A percentile compares a stretch with the other conserved stretches of the same genome.
Evolutionary conservation across 129 eudicot species (phyloP).

Genomic region (Lonicera japonica): DNA sequence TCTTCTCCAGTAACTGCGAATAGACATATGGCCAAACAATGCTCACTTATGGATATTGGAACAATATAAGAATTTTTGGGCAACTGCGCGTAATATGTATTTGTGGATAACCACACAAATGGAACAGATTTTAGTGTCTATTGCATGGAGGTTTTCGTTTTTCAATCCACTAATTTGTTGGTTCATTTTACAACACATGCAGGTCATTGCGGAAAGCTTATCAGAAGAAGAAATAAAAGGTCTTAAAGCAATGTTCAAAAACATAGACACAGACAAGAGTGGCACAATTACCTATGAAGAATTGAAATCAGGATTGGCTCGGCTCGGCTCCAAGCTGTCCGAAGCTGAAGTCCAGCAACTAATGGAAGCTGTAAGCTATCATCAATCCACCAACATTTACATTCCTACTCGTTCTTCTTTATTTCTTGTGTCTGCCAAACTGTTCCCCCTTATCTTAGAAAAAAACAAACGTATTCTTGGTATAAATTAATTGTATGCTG

Average conservation of each 20-base stretch:
- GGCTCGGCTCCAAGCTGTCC: conserved; percentile 46
- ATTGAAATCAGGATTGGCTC: conserved; percentile 47
- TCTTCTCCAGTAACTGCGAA: too few relatives aligned
- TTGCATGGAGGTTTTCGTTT: background rate
- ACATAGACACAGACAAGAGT: conserved; percentile 52
- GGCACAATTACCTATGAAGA: conserved; percentile 56
- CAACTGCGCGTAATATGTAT: too few relatives aligned
- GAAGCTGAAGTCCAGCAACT: conserved; percentile 55
- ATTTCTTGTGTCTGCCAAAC: too few relatives aligned
- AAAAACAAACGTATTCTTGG: too few relatives aligned
- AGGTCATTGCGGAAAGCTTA: conserved; percentile 58
- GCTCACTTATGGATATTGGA: too few relatives aligned
- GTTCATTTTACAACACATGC: conserved; percentile 1
- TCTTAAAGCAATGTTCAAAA: conserved; percentile 41
- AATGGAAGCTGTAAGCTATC: conserved; percentile 50
- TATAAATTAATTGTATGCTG: background rate
- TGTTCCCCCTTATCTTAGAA: too few relatives aligned
- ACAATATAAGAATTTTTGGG: too few relatives aligned
- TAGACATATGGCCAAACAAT: too few relatives aligned
- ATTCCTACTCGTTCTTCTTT: too few relatives aligned
- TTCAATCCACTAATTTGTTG: background rate
- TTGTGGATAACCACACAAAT: too few relatives aligned
- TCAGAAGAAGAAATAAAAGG: conserved; percentile 58
- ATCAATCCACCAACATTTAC: background rate
- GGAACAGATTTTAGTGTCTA: too few relatives aligned